Percentiles rank a stretch among this genome's conserved stretches.
Evolutionary conservation across 140 eudicot genomes (phyloP).

Genomic region (Erigeron philadelphicus): DNA sequence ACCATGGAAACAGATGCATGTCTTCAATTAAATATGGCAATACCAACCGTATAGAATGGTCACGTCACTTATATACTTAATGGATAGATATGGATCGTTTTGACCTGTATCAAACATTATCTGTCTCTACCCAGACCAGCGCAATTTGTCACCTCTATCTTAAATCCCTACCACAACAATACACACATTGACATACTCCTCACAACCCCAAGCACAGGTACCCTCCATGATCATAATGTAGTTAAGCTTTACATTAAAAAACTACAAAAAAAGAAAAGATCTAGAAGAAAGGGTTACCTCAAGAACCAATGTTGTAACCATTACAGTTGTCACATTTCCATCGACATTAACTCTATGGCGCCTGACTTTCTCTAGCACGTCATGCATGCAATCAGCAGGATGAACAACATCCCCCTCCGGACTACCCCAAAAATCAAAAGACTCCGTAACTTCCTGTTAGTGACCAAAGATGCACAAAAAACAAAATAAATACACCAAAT

Average conservation of each 20-base stretch:
- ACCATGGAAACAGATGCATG: background rate
- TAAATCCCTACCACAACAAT: background rate
- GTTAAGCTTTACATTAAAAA: background rate
- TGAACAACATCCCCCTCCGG: conserved; percentile 90
- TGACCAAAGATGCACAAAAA: background rate
- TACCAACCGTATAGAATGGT: no score
- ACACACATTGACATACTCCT: background rate
- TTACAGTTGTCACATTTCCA: conserved; percentile 91
- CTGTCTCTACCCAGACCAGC: background rate
- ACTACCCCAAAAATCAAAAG: conserved; percentile 95
- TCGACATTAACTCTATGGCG: conserved; percentile 87
- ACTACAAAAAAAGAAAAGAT: background rate
- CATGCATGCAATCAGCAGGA: conserved; percentile 98
- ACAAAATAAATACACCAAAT: background rate
- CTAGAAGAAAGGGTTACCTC: conserved; percentile 47
- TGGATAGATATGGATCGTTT: background rate
- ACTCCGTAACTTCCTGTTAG: conserved; percentile 63
- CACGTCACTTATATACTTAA: no score
- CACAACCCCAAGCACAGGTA: background rate
- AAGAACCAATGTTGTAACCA: conserved; percentile 90
- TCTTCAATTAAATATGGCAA: background rate
- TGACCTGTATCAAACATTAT: background rate
- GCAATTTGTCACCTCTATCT: background rate
- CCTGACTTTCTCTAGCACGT: conserved; percentile 82
- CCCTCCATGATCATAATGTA: background rate